Evolutionary conservation across 352 stramenopile species (phyloP), one percentile per base, ranked within the genome.

Genomic region (Phytophthora boehmeriae): DNA sequence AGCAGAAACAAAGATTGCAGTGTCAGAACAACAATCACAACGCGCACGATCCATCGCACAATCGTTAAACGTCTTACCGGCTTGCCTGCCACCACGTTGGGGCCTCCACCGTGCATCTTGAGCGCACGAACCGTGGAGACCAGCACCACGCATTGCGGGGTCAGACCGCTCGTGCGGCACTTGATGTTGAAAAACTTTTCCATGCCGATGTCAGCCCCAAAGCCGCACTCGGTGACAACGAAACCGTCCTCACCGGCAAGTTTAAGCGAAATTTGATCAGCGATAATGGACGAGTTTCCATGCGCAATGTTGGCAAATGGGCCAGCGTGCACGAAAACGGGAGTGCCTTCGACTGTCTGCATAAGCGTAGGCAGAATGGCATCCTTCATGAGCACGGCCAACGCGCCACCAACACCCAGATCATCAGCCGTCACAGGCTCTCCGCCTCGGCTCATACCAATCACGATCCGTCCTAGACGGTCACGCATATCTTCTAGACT

Each of bases 121-220:
- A 99, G 75, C 28, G 98, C 97, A 34, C 98, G 93, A 27, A 99
- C 92, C 4, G 98, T 99, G 16, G 97, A 95, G 14, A 99, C 98
- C 32, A 99, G 92, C 41, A 99, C 97, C 36, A 97, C 96, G 59
- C 93, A 99, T 66, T 98, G 92, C 8, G 98, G 98, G n/a, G 87
- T 96, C 8, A 99, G 75, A 14, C 95, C 96, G 58, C 84, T 98
- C 32, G 90, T 86, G 30, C 97, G 88, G 73, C 97, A 99, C 82
- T 99, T 99, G 68, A 99, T 99, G 83, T 99, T 99, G 76, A 99
- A 99, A 72, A 99, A 99, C 76, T 99, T 98, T 63, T 98, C 93
- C 78, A 97, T 95, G 48, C 90, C 93, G 58, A 99, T 98, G 65
- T 99, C 97, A 9, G 97, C 97, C 36, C 98, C 98, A 68, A 99